Conservation (phyloP, 2,329 filamentous ascomycete species). For the Fusarium sacchari region DNA sequence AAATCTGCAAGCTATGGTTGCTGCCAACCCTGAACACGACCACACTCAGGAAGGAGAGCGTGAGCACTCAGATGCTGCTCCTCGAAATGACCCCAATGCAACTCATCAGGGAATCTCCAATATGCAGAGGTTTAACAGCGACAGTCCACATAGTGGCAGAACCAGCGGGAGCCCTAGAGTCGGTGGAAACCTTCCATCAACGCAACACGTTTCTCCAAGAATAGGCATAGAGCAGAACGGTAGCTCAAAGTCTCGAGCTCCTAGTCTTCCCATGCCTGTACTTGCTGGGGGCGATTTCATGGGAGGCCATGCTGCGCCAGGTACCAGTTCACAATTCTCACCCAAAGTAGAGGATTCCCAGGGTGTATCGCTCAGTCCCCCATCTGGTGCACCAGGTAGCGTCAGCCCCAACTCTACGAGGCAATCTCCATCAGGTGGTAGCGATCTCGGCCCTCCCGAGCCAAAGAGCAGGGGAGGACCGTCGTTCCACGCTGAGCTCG, state of each 20-base stretch:
- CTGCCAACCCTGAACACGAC: conserved; percentile 6
- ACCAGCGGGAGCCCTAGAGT: conserved; percentile 14
- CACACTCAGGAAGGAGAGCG: background rate
- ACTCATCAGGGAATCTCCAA: conserved; percentile 1
- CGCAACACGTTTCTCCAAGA: conserved; percentile 8
- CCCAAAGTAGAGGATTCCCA: conserved; percentile 12
- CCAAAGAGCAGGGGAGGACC: conserved; percentile 15
- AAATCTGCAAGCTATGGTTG: conserved; percentile 22
- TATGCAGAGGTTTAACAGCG: conserved; percentile 11
- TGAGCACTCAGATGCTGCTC: background rate
- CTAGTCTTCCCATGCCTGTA: conserved; percentile 1
- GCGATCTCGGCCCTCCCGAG: conserved; percentile 8
- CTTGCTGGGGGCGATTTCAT: conserved; percentile 2
- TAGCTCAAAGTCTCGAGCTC: background rate
- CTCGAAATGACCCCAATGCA: background rate
- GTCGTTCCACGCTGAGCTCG: conserved; percentile 50
- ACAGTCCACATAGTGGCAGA: conserved; percentile 21
- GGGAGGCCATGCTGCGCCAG: background rate
- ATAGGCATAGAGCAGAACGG: conserved; percentile 10
- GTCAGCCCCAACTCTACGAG: conserved; percentile 20
- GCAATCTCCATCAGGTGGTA: conserved; percentile 16
- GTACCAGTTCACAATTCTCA: background rate
- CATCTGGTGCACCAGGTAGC: conserved; percentile 11
- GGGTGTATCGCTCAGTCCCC: conserved; percentile 33
- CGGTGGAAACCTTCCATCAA: background rate